A percentile compares a stretch with the other conserved stretches of the same genome.
phyloP scores from a whole-genome alignment of 31 red algal genomes.

The Asparagopsis taxiformis region DNA sequence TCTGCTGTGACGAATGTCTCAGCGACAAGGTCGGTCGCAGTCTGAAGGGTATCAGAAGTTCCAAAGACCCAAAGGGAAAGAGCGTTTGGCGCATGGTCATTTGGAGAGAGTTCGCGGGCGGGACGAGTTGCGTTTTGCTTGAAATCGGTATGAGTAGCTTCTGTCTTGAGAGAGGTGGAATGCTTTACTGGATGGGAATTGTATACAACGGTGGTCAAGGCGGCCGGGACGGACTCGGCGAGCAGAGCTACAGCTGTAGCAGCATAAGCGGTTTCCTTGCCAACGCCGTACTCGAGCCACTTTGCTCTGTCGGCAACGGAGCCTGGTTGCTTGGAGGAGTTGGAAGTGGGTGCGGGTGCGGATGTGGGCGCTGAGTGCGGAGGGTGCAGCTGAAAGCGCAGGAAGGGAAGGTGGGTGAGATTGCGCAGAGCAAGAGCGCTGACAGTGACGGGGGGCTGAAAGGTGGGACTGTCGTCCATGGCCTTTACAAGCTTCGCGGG shows the following conservation, averaged over 20 bases:
- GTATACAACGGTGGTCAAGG: slow-evolving; percentile 18
- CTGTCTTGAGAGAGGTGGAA: no score
- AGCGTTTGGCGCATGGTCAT: no score
- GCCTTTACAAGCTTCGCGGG: neutral
- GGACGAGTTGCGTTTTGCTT: neutral
- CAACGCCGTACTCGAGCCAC: slow-evolving; percentile 52
- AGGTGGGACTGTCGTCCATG: neutral
- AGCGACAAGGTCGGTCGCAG: slow-evolving; percentile 13
- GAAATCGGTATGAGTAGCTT: no score
- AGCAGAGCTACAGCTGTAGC: slow-evolving; percentile 36
- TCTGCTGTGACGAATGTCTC: slow-evolving; percentile 21
- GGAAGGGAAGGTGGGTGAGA: neutral
- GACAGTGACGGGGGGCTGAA: neutral
- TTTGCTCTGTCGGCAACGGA: slow-evolving; percentile 32
- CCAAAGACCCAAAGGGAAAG: slow-evolving; percentile 46
- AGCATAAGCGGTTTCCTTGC: slow-evolving; percentile 26
- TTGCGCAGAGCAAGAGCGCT: neutral
- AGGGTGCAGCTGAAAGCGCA: slow-evolving; percentile 22
- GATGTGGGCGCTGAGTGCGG: slow-evolving; percentile 9
- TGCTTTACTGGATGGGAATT: neutral
- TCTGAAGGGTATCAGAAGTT: slow-evolving; percentile 4
- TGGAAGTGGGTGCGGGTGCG: slow-evolving; percentile 10
- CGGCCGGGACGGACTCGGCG: slow-evolving; percentile 46
- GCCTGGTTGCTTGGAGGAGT: neutral
- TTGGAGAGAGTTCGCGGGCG: neutral